Percentiles rank a stretch among this genome's conserved stretches.
These are phyloP conservation scores for Halophytophthora polymorphica DNA, from an alignment of 352 stramenopile species.

Conservation along the genomic window DNA sequence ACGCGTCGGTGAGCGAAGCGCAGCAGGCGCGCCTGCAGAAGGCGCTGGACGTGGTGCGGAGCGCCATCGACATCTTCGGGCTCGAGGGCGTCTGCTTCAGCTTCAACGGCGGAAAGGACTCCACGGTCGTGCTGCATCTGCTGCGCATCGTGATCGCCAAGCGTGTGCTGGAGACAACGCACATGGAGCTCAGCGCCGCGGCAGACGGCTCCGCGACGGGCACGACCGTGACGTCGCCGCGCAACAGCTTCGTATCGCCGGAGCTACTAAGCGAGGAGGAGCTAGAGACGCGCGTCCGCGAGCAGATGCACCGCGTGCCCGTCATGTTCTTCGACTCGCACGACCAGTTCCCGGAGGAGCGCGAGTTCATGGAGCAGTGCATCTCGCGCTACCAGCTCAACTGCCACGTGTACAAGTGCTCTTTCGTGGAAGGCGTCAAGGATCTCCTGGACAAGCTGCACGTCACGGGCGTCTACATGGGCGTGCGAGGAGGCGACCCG, in stretches of 20 bases:
- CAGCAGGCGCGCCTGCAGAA: constrained; percentile 57
- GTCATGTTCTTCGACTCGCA: constrained; percentile 97
- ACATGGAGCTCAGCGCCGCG: constrained; percentile 14
- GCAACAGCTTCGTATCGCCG: constrained; percentile 49
- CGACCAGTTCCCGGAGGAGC: constrained; percentile 94
- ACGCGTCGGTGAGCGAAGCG: constrained; percentile 32
- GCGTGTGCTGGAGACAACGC: constrained; percentile 46
- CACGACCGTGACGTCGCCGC: constrained; percentile 58
- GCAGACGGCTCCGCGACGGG: constrained; percentile 14
- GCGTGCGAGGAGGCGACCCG: constrained; percentile 89
- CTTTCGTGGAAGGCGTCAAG: constrained; percentile 92
- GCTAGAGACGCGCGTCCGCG: constrained; percentile 44
- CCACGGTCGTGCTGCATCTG: constrained; percentile 89
- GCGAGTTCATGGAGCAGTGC: constrained; percentile 83
- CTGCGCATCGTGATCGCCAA: constrained; percentile 82
- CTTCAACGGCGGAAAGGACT: constrained; percentile 94
- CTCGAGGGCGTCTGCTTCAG: constrained; percentile 80
- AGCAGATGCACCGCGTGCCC: constrained; percentile 51
- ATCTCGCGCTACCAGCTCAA: constrained; percentile 49
- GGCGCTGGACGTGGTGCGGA: constrained; percentile 70
- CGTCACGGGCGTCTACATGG: constrained; percentile 90
- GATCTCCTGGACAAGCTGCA: constrained; percentile 82
- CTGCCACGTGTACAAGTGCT: constrained; percentile 83
- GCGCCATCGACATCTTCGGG: constrained; percentile 78
- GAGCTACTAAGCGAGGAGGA: constrained; percentile 49